Evolutionary conservation across 192 early-diverging fungal genomes (phyloP), one percentile per base, ranked within the genome.

Genomic region (Backusella parvicylindrica): DNA sequence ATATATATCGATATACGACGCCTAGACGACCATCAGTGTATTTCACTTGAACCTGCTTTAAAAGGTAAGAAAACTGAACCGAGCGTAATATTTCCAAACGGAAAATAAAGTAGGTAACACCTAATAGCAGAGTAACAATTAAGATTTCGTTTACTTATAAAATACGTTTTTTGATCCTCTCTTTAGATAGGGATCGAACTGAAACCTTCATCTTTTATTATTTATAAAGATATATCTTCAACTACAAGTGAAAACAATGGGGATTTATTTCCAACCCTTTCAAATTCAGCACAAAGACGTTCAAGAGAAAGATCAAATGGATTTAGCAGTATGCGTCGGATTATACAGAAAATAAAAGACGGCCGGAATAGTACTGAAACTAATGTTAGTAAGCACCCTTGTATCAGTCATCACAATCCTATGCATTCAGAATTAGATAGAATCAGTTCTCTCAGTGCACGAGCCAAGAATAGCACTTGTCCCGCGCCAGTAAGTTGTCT

Each of bases 1-100:
- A 50, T 79, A 47, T 80, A 85, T 66, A 82, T 89, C 53, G 85
- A 86, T 43, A 81, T 89, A 38, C 77, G 84, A 30, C 50, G 68
- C 18, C 66, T 89, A 13, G 83, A 83, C 11, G 82, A 85, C 41
- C 88, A 89, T 76, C 63, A 84, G 15, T 89, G 88, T 67, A 72
- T 81, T 9, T 85, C 86, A 7, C 72, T 81, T 26, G 81, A 87
- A 49, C 88, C 88, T 56, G n/a, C 74, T 21, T 23, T 81, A 16
- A 75, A 56, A 56, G 50, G 50, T 56, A 56, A 56, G 50, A 4
- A 26, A 56, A 12, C 23, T 56, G 50, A 56, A 56, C 50, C 50
- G 50, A 56, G 50, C 50, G 50, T 67, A 23, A 76, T 73, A n/a
- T 23, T 75, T 65, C 70, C 78, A 23, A 4, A 26, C 50, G 23